These are phyloP conservation scores for Arachnopeziza araneosa DNA, from an alignment of 2,329 filamentous ascomycete species.

Conservation along the genomic window DNA sequence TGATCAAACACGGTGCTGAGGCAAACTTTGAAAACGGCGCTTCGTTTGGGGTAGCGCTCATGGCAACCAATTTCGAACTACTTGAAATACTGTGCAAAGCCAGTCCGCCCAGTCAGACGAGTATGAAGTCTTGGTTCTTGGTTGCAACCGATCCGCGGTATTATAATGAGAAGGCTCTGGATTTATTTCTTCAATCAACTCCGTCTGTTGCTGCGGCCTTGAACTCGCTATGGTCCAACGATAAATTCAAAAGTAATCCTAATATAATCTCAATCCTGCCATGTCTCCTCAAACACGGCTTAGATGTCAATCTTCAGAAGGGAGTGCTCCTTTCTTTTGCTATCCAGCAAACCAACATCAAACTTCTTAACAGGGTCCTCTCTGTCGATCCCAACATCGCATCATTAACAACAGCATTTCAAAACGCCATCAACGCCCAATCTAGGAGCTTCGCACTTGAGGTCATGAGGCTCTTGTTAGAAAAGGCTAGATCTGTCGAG, in stretches of 20 bases:
- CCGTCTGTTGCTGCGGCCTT: neutral
- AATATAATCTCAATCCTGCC: slow-evolving; percentile 1
- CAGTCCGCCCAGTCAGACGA: neutral
- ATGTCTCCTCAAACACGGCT: slow-evolving; percentile 1
- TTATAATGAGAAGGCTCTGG: slow-evolving; percentile 1
- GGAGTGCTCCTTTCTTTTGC: slow-evolving; percentile 5
- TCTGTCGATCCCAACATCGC: slow-evolving; percentile 1
- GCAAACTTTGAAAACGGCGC: slow-evolving; percentile 1
- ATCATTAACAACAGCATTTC: slow-evolving; percentile 6
- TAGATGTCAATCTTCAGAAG: slow-evolving; percentile 3
- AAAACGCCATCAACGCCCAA: neutral
- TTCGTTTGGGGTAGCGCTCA: neutral
- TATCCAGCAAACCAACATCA: slow-evolving; percentile 2
- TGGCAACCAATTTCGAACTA: slow-evolving; percentile 1
- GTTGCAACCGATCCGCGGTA: slow-evolving; percentile 3
- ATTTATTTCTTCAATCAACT: slow-evolving; percentile 4
- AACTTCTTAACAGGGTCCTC: slow-evolving; percentile 5
- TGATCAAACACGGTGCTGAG: slow-evolving; percentile 4
- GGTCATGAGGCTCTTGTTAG: slow-evolving; percentile 3
- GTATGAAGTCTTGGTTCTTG: neutral
- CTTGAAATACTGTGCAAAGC: slow-evolving; percentile 4
- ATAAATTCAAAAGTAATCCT: slow-evolving; percentile 4
- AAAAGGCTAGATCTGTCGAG: slow-evolving; percentile 3
- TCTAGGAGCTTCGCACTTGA: slow-evolving; percentile 1
- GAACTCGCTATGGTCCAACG: slow-evolving; percentile 2